Evolutionary conservation across 2,329 filamentous ascomycete genomes (phyloP), one percentile per base, ranked within the genome.

Genomic region (Trichoderma simmonsii): DNA sequence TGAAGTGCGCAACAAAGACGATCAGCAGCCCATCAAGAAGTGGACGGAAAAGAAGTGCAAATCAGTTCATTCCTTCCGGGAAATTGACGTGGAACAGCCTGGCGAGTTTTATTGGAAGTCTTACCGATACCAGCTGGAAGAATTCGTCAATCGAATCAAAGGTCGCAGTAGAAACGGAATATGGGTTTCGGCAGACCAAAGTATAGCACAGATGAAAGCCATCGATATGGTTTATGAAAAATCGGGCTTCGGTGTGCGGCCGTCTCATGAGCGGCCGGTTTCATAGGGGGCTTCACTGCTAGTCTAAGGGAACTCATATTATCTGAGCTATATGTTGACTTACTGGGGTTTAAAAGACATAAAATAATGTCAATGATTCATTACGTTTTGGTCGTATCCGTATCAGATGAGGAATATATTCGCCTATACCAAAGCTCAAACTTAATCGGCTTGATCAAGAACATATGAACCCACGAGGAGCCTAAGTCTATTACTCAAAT

Each of bases 171-270:
- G 51, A 12, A 24, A 66, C n/a, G 61, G 61, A 3, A 32, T 51
- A 32, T 64, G 61, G 39, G 28, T 66, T 34, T 36, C 43, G 2
- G 63, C 3, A 1, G 51, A 39, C 1, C 14, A 59, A 21, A 59
- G 51, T 6, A 43, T 60, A 4, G 34, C 30, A 32, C 65, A 59
- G 32, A 60, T 48, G 64, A 67, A 60, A 24, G 36, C 56, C 12
- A 69, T 69, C 28, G 65, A 60, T 8, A 39, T 69, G 65, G 65
- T 60, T 11, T 60, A 69, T 21, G 32, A 60, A 6, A 69, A 60
- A 26, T 59, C 54, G 8, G 54, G 32, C 7, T 39, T 61, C 3
- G 66, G 66, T 1, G 15, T 21, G 24, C 54, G 66, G 11, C 66
- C 56, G 28, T 56, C 48, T 14, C n/a, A 24, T 26, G 28, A 67